phyloP scores from a whole-genome alignment of 2,329 filamentous ascomycete genomes.

The Parafenestella ontariensis region DNA sequence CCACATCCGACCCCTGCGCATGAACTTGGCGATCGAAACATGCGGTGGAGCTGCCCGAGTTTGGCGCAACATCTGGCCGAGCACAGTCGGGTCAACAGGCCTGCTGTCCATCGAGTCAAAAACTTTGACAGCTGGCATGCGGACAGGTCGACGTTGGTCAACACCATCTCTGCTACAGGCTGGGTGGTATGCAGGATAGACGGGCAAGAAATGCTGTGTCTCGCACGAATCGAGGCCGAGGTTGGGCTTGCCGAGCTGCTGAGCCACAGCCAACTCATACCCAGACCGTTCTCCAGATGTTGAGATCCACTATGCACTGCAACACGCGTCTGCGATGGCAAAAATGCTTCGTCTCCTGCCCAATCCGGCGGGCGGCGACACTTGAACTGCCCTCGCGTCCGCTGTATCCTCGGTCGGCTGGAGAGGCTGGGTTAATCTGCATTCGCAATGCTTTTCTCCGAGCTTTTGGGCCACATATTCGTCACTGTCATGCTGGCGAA shows the following conservation, averaged over 20 bases:
- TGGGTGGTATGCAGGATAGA: constrained; percentile 9
- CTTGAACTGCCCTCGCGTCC: constrained; percentile 17
- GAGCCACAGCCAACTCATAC: constrained; percentile 18
- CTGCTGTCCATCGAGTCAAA: constrained; percentile 14
- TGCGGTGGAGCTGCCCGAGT: constrained; percentile 15
- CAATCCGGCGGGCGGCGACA: constrained; percentile 11
- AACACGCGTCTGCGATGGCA: constrained; percentile 31
- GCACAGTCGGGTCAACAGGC: constrained; percentile 11
- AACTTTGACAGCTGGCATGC: constrained; percentile 9
- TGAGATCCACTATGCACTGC: constrained; percentile 24
- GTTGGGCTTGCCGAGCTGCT: constrained; percentile 13
- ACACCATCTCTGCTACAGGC: constrained; percentile 1
- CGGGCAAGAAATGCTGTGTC: not conserved
- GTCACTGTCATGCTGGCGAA: constrained; percentile 38
- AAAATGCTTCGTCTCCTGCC: constrained; percentile 17
- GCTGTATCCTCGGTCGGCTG: constrained; percentile 23
- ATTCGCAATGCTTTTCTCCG: constrained; percentile 15
- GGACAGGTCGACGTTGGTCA: not conserved
- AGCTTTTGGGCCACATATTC: constrained; percentile 21
- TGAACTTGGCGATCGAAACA: no score
- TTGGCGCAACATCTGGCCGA: constrained; percentile 20
- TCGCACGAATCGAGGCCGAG: constrained; percentile 13
- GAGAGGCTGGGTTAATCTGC: constrained; percentile 35
- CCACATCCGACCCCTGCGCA: constrained; percentile 22
- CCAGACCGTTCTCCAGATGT: constrained; percentile 4